phyloP scores from a whole-genome alignment of 2,329 filamentous ascomycete genomes.

The Aspergillus sp. region DNA sequence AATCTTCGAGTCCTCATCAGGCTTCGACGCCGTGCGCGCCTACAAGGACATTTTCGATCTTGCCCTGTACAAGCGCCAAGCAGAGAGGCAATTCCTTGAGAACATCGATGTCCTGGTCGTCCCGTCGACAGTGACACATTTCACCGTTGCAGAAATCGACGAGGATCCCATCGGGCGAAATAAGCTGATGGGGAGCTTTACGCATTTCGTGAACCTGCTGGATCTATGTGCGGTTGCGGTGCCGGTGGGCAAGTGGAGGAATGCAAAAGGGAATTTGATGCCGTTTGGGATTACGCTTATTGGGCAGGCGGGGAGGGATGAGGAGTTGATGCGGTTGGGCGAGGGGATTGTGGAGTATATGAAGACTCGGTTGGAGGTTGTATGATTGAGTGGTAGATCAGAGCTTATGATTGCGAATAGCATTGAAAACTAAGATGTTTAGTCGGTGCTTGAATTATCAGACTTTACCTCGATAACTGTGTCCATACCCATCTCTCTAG shows the following conservation, averaged over 20 bases:
- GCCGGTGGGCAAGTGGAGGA: conserved; percentile 5
- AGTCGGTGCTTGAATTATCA: too few relatives aligned
- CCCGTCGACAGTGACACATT: conserved; percentile 5
- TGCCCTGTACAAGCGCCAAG: conserved; percentile 7
- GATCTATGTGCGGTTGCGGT: conserved; percentile 5
- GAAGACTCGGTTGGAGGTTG: not conserved
- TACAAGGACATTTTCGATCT: conserved; percentile 12
- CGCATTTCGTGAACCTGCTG: conserved; percentile 10
- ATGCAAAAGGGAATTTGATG: conserved; percentile 8
- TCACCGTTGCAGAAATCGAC: conserved; percentile 4
- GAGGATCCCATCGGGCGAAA: conserved; percentile 4
- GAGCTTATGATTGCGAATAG: too few relatives aligned
- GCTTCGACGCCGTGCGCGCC: conserved; percentile 6
- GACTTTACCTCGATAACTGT: too few relatives aligned
- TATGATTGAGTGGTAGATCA: too few relatives aligned
- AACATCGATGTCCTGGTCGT: conserved; percentile 7
- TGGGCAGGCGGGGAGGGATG: conserved; percentile 6
- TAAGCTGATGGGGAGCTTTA: conserved; percentile 9
- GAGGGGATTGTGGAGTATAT: not conserved
- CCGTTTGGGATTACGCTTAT: conserved; percentile 10
- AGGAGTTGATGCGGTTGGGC: conserved; percentile 3
- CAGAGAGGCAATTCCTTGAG: not conserved
- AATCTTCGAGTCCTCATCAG: conserved; percentile 5
- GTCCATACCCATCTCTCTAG: too few relatives aligned
- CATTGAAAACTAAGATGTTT: too few relatives aligned